A percentile compares a stretch with the other conserved stretches of the same genome.
Evolutionary conservation across 768 basidiomycete genomes (phyloP).

Genomic region (Pisolithus microcarpus): DNA sequence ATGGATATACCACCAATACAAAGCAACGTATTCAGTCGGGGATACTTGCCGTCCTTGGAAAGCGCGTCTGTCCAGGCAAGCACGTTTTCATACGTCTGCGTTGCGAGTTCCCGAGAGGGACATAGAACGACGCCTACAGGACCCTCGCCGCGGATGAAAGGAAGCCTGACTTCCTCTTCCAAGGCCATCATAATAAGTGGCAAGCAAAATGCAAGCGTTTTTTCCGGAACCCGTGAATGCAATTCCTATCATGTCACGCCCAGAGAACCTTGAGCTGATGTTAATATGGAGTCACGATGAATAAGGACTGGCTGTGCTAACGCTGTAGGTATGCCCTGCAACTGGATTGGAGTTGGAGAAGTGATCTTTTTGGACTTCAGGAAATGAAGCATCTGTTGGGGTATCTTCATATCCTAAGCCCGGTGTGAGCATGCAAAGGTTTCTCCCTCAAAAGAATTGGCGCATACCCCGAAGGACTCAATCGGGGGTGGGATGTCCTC

Average conservation of each 20-base stretch:
- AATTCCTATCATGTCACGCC: constrained; percentile 97
- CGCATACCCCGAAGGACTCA: constrained; percentile 68
- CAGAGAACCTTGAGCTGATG: constrained; percentile 61
- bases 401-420: constrained; percentile 95
- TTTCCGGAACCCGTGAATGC: constrained; percentile 99
- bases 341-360: constrained; percentile 89
- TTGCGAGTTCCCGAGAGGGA: constrained; percentile 93
- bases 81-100: constrained; percentile 95
- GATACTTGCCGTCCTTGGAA: constrained; percentile 74
- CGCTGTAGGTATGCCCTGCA: constrained; percentile 96
- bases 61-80: constrained; percentile 79
- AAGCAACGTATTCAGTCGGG: constrained; percentile 77
- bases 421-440: constrained; percentile 5
- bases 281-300: constrained; percentile 2
- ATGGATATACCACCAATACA: constrained; percentile 99
- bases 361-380: constrained; percentile 81
- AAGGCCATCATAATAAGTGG: constrained; percentile 94
- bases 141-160: constrained; percentile 89
- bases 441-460: background rate
- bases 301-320: constrained; percentile 33
- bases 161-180: constrained; percentile 87
- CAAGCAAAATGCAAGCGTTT: constrained; percentile 97
- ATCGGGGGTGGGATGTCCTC: constrained; percentile 92
- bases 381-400: constrained; percentile 72
- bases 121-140: constrained; percentile 96